Evolutionary conservation across 352 stramenopile genomes (phyloP), one percentile per base, ranked within the genome.

Genomic region (Peronosclerospora sorghi): DNA sequence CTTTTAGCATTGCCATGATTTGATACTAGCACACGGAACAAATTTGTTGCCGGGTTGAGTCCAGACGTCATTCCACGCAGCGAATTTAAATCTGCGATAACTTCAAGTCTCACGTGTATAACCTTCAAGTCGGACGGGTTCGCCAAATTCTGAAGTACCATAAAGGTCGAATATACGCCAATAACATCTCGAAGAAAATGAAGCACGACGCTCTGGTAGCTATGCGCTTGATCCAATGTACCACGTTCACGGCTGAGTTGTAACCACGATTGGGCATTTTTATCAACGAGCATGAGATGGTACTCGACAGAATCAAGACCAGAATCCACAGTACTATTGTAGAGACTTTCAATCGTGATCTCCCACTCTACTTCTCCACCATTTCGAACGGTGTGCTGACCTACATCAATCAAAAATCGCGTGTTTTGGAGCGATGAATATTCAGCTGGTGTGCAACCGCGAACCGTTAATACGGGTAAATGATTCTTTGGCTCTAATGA

Each of bases 291-390:
- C 43, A 69, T 67, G 13, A 94, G 43, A 19, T 73, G 79, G 45
- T 90, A 94, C 15, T 91, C 78, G 1, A 91, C 65, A 3, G 68
- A 60, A 28, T 89, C 73, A 26, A 69, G 52, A 8, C 54, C 42
- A n/a, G 37, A 37, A 32, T 76, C 62, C 26, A 44, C 43, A 24
- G 41, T 48, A 24, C 47, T 56, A 30, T 55, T 79, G 41, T 79
- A 85, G n/a, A 81, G 46, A 35, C 74, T 81, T 53, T 94, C 78
- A 14, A 94, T 66, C 0, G 81, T 91, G 43, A 94, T 89, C 36
- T 94, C 81, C 81, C 81, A 94, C 46, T 94, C 81, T 14, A 94
- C 72, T 56, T 90, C 79, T 47, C 76, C 78, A 19, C 79, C 81
- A 27, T 87, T 89, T 32, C 81, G 77, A 39, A 94, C 74, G 2